A percentile compares a stretch with the other conserved stretches of the same genome.
These are phyloP conservation scores for Suillus placidus DNA, from an alignment of 768 basidiomycete species.

Conservation along the genomic window DNA sequence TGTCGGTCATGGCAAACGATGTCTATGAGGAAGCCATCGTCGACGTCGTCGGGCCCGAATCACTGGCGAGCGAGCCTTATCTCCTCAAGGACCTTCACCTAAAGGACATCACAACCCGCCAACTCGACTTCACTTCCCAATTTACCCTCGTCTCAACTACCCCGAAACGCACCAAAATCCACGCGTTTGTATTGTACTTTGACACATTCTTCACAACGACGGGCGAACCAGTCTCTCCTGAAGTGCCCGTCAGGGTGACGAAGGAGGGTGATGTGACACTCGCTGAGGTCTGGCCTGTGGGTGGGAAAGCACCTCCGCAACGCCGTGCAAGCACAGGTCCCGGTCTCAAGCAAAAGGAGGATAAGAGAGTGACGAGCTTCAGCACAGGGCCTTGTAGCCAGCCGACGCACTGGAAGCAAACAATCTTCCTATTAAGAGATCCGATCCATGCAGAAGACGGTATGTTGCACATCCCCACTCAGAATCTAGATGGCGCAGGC, in stretches of 20 bases:
- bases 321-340: conserved; percentile 61
- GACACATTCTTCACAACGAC: conserved; percentile 85
- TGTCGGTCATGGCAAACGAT: conserved; percentile 77
- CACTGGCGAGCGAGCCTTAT: conserved; percentile 63
- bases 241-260: conserved; percentile 55
- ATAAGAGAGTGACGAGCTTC: conserved; percentile 62
- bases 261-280: conserved; percentile 60
- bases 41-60: conserved; percentile 71
- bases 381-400: conserved; percentile 88
- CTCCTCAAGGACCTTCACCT: conserved; percentile 80
- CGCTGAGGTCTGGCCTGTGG: conserved; percentile 83
- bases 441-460: conserved; percentile 79
- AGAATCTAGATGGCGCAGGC: background rate
- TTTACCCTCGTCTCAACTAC: conserved; percentile 74
- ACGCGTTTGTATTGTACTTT: conserved; percentile 88
- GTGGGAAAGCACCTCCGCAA: conserved; percentile 61
- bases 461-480: conserved; percentile 33
- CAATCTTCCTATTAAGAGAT: conserved; percentile 81
- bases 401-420: conserved; percentile 98
- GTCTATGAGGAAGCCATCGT: conserved; percentile 83
- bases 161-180: conserved; percentile 63
- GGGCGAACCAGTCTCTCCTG: conserved; percentile 55
- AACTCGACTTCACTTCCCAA: conserved; percentile 77
- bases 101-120: conserved; percentile 59
- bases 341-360: conserved; percentile 43